Percentiles rank a stretch among this genome's conserved stretches.
These are phyloP conservation scores for Leccinum subtestaceum DNA, from an alignment of 768 basidiomycete species.

Conservation along the genomic window DNA sequence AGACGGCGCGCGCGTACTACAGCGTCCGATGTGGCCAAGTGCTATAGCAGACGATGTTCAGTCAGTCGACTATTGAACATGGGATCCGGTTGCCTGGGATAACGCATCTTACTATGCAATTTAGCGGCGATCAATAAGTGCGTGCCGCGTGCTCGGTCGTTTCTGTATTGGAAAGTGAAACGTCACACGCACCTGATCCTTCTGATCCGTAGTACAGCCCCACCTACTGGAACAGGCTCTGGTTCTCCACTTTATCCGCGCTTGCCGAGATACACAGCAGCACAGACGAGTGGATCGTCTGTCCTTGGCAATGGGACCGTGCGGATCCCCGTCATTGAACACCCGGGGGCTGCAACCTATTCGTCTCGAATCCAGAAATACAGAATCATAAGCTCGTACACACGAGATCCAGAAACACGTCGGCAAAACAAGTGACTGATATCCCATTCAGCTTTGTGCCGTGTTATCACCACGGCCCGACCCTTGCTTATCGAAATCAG, in stretches of 20 bases:
- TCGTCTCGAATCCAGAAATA: background rate
- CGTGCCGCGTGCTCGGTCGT: background rate
- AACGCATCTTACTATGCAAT: background rate
- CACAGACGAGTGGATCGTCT: background rate
- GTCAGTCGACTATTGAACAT: too few relatives aligned
- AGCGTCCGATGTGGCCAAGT: too few relatives aligned
- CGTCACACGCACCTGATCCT: background rate
- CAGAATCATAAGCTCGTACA: background rate
- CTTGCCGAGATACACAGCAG: background rate
- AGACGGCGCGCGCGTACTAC: too few relatives aligned
- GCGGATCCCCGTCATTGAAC: background rate
- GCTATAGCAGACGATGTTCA: too few relatives aligned
- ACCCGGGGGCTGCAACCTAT: background rate
- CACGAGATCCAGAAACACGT: background rate
- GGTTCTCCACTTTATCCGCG: background rate
- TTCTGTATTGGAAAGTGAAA: background rate
- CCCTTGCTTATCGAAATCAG: slow-evolving; percentile 22
- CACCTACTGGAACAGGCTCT: background rate
- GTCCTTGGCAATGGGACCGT: too few relatives aligned
- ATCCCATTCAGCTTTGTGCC: background rate
- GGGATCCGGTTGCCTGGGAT: background rate
- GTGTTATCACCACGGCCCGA: background rate
- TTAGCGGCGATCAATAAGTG: too few relatives aligned
- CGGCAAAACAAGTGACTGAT: background rate
- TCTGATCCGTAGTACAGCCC: too few relatives aligned